These are phyloP conservation scores for Nitzschia sp. DNA, from an alignment of 108 stramenopile genomes.

Conservation along the genomic window DNA sequence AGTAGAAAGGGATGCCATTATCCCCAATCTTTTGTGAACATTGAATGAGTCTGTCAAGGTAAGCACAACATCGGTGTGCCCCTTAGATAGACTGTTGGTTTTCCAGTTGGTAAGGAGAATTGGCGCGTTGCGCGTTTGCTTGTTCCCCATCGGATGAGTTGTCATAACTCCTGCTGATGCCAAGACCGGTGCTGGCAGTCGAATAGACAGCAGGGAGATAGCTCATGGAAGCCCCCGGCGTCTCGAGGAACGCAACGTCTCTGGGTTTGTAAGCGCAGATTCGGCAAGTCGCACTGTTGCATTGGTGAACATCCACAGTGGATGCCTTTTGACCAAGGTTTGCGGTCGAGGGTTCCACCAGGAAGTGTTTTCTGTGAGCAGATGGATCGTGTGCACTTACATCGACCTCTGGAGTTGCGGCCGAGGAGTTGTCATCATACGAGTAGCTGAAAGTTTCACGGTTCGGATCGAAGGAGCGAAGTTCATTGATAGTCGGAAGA, in stretches of 20 bases:
- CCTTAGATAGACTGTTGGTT: too few relatives aligned
- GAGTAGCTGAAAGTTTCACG: constrained; percentile 3
- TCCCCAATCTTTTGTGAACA: too few relatives aligned
- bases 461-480: constrained; percentile 16
- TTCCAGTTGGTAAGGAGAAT: too few relatives aligned
- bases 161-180: too few relatives aligned
- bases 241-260: constrained; percentile 26
- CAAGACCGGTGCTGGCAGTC: too few relatives aligned
- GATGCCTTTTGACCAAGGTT: constrained; percentile 33
- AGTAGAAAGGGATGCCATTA: too few relatives aligned
- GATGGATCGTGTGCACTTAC: constrained; percentile 14
- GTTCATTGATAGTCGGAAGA: constrained; percentile 33
- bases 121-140: too few relatives aligned
- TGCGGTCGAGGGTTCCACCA: constrained; percentile 2
- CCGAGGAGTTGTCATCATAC: constrained; percentile 23
- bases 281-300: constrained; percentile 41
- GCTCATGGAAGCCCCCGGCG: background rate
- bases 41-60: too few relatives aligned
- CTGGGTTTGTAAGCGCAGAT: constrained; percentile 33
- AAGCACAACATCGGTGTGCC: too few relatives aligned
- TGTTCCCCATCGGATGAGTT: too few relatives aligned
- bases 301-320: constrained; percentile 48
- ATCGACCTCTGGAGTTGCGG: background rate
- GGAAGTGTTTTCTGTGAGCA: constrained; percentile 11
- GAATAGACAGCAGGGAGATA: background rate